These are phyloP conservation scores for Fragosphaeria purpurea DNA, from an alignment of 2,329 filamentous ascomycete genomes.

Conservation along the genomic window DNA sequence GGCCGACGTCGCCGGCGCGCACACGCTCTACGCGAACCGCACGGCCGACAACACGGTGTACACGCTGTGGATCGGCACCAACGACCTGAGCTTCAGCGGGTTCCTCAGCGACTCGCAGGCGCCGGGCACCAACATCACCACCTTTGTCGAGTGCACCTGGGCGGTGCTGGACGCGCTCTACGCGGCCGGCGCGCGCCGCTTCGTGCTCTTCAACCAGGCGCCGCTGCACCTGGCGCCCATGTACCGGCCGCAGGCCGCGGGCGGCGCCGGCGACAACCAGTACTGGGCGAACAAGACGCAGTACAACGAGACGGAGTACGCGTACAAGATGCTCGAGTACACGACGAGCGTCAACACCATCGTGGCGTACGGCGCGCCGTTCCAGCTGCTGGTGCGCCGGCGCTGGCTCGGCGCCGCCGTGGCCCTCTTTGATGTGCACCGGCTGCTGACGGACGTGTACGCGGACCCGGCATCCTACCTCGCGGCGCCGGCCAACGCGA, in stretches of 20 bases:
- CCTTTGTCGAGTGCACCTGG: constrained; percentile 62
- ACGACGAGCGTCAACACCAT: constrained; percentile 38
- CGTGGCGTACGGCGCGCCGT: constrained; percentile 39
- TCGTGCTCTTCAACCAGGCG: constrained; percentile 60
- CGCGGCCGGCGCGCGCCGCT: constrained; percentile 54
- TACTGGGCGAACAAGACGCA: constrained; percentile 37
- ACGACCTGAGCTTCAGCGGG: constrained; percentile 58
- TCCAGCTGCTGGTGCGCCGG: constrained; percentile 30
- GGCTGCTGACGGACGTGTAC: constrained; percentile 55
- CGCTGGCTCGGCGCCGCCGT: constrained; percentile 51
- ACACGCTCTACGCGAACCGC: constrained; percentile 32
- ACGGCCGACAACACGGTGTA: constrained; percentile 56
- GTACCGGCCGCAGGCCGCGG: constrained; percentile 43
- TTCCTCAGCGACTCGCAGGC: constrained; percentile 58
- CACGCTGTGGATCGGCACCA: constrained; percentile 71
- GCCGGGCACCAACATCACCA: constrained; percentile 46
- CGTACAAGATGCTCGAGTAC: constrained; percentile 40
- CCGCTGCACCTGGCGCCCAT: constrained; percentile 59
- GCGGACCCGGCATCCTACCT: constrained; percentile 51
- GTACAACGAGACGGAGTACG: constrained; percentile 37
- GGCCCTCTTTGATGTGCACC: constrained; percentile 58
- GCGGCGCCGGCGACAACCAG: constrained; percentile 29
- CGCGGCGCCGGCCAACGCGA: constrained; percentile 52
- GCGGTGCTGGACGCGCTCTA: constrained; percentile 50
- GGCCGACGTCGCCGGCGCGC: constrained; percentile 32